Percentiles rank a stretch among this genome's conserved stretches.
These are phyloP conservation scores for Xylaria nigripes DNA, from an alignment of 495 filamentous ascomycete species.

Conservation along the genomic window DNA sequence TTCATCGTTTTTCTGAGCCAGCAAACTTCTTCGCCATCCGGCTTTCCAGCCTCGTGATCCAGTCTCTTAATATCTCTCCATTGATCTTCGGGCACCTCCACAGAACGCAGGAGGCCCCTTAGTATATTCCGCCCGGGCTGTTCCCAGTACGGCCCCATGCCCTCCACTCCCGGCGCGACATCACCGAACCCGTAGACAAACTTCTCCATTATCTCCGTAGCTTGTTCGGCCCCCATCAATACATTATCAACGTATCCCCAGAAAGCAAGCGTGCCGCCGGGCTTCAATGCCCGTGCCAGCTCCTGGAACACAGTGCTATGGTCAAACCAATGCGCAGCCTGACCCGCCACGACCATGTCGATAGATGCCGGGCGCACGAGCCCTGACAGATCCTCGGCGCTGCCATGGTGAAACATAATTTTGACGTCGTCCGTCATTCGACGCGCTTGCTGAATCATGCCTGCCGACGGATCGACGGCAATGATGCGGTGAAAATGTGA, in stretches of 20 bases:
- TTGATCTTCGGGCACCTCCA: constrained; percentile 41
- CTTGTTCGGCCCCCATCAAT: constrained; percentile 40
- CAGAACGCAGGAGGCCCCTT: constrained; percentile 36
- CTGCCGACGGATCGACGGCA: constrained; percentile 50
- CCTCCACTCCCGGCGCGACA: constrained; percentile 35
- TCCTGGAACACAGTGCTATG: constrained; percentile 45
- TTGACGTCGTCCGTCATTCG: constrained; percentile 35
- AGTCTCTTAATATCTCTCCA: constrained; percentile 46
- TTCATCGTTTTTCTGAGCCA: constrained; percentile 46
- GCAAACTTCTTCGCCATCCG: constrained; percentile 32
- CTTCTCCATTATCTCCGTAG: constrained; percentile 38
- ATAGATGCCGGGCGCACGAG: constrained; percentile 35
- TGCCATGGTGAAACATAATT: constrained; percentile 37
- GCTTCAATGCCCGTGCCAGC: constrained; percentile 43
- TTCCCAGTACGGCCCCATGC: constrained; percentile 52
- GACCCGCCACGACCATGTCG: constrained; percentile 52
- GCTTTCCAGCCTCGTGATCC: constrained; percentile 48
- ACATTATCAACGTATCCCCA: constrained; percentile 58
- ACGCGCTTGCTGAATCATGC: constrained; percentile 49
- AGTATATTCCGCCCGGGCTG: constrained; percentile 51
- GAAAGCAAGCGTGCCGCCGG: constrained; percentile 49
- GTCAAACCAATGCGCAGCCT: constrained; percentile 62
- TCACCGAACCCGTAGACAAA: constrained; percentile 39
- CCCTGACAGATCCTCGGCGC: constrained; percentile 45
- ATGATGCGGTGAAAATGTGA: constrained; percentile 40